Evolutionary conservation across 1,139 yeast species (phyloP).

Genomic region (Yamadazyma atmosphaerica): DNA sequence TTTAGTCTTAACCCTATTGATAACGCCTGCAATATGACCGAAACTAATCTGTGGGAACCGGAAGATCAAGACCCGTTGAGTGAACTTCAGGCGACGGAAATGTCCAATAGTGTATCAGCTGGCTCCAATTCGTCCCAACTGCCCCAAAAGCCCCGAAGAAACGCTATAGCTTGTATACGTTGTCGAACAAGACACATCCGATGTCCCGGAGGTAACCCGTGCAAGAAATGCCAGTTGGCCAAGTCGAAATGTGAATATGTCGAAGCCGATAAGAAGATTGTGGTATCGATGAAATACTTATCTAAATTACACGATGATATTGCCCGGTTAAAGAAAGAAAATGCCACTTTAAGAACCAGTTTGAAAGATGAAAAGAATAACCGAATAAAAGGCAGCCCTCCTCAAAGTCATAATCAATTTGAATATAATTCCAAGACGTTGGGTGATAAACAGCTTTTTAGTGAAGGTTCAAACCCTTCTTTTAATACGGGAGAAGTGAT

Average conservation of each 20-base stretch:
- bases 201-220: constrained; percentile 82
- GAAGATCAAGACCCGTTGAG: neutral
- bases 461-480: constrained; percentile 10
- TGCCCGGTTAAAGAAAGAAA: constrained; percentile 50
- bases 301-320: constrained; percentile 69
- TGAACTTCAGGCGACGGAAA: neutral
- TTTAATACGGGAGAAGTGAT: constrained; percentile 44
- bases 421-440: constrained; percentile 16
- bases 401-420: constrained; percentile 10
- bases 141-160: constrained; percentile 17
- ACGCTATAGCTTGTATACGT: constrained; percentile 57
- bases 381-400: constrained; percentile 12
- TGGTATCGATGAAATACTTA: constrained; percentile 72
- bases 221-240: constrained; percentile 62
- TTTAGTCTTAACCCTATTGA: too few species aligned
- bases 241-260: constrained; percentile 69
- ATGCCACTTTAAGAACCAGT: constrained; percentile 53
- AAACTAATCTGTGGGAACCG: too few species aligned
- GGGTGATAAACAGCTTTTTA: constrained; percentile 15
- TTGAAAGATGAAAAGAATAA: constrained; percentile 32
- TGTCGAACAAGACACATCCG: constrained; percentile 76
- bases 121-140: neutral
- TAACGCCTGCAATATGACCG: too few species aligned
- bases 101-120: neutral
- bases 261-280: constrained; percentile 76